Evolutionary conservation across 140 eudicot genomes (phyloP).

Genomic region (Stevia rebaudiana): DNA sequence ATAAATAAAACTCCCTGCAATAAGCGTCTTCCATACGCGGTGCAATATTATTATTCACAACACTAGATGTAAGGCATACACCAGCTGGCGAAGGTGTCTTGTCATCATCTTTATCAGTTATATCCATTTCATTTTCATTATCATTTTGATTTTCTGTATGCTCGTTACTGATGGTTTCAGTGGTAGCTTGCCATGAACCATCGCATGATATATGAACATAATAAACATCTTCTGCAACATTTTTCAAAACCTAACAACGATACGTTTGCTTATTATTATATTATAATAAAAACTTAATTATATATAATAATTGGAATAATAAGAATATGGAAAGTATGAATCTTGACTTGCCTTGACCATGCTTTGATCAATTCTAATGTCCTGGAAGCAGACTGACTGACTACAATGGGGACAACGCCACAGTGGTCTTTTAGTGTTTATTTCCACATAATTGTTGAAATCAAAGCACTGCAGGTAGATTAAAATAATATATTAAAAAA

Average conservation of each 20-base stretch:
- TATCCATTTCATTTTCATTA: constrained; percentile 42
- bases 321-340: neutral
- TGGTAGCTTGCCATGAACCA: constrained; percentile 64
- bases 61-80: constrained; percentile 22
- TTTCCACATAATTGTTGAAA: constrained; percentile 58
- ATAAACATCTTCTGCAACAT: constrained; percentile 53
- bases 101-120: constrained; percentile 29
- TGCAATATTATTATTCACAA: constrained; percentile 17
- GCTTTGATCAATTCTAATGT: constrained; percentile 69
- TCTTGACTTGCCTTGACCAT: constrained; percentile 69
- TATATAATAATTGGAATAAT: neutral
- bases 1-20: constrained; percentile 35
- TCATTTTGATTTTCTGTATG: constrained; percentile 35
- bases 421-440: constrained; percentile 69
- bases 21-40: constrained; percentile 37
- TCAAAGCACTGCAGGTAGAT: constrained; percentile 67
- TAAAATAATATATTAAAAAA: too few relatives aligned
- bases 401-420: constrained; percentile 97
- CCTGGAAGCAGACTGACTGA: constrained; percentile 64
- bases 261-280: neutral
- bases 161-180: constrained; percentile 31
- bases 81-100: constrained; percentile 32
- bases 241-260: constrained; percentile 48
- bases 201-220: constrained; percentile 54
- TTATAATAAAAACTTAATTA: neutral